Percentiles rank a stretch among this genome's conserved stretches.
Conservation (phyloP, 345 rosid genomes). For the Chamaenerion angustifolium region DNA sequence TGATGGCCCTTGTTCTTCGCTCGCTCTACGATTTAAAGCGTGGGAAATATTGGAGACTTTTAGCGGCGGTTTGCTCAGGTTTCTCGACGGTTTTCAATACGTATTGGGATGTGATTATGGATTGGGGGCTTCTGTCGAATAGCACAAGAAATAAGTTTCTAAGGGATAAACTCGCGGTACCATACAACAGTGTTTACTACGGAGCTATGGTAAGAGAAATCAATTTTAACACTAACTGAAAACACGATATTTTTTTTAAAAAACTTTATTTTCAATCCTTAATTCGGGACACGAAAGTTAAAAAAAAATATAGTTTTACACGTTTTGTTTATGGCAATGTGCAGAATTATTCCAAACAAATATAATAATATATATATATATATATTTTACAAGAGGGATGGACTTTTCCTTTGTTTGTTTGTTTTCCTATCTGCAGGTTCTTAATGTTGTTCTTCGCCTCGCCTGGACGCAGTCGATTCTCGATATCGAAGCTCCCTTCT, state of each 20-base stretch:
- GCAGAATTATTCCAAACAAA: too few relatives aligned
- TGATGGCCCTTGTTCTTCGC: conserved; percentile 39
- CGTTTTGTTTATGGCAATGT: too few relatives aligned
- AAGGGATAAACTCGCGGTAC: conserved; percentile 60
- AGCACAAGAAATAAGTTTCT: conserved; percentile 59
- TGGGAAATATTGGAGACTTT: conserved; percentile 16
- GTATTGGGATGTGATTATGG: conserved; percentile 65
- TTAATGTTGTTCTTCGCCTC: conserved; percentile 51
- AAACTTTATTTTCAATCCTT: too few relatives aligned
- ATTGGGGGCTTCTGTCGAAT: conserved; percentile 61
- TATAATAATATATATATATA: too few relatives aligned
- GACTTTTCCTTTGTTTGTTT: too few relatives aligned
- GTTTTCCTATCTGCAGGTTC: too few relatives aligned
- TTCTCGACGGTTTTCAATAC: conserved; percentile 37
- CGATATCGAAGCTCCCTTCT: conserved; percentile 40
- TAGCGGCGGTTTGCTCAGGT: conserved; percentile 38
- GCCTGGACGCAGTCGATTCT: conserved; percentile 73
- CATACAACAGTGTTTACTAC: conserved; percentile 43
- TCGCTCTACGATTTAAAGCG: conserved; percentile 16
- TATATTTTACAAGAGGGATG: too few relatives aligned
- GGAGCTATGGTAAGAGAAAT: conserved; percentile 41
- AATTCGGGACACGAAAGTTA: too few relatives aligned
- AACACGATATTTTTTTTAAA: too few relatives aligned
- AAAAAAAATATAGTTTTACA: too few relatives aligned
- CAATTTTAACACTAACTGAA: too few relatives aligned